Evolutionary conservation across 2,329 filamentous ascomycete species (phyloP).

Genomic region (Botrytis fabae): DNA sequence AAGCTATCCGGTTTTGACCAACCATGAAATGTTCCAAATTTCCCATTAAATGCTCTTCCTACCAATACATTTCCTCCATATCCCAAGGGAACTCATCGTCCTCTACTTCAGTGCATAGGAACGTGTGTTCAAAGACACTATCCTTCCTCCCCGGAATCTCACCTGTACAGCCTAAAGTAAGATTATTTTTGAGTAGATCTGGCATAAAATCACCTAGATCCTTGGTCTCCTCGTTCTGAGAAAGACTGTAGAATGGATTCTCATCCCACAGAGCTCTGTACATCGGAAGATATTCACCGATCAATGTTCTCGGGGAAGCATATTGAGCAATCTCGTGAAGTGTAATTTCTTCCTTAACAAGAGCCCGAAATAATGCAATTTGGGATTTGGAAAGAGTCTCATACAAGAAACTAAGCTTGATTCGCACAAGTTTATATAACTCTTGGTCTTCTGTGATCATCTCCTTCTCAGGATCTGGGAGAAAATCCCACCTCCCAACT

Average conservation of each 20-base stretch:
- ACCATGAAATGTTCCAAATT: neutral
- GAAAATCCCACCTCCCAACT: neutral
- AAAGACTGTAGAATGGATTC: neutral
- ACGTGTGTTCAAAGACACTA: neutral
- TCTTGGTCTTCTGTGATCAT: neutral
- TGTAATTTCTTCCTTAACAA: accelerated
- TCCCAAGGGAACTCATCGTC: neutral
- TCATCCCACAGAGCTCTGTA: neutral
- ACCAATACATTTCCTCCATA: neutral
- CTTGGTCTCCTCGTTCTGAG: too few relatives aligned
- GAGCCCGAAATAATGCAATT: neutral
- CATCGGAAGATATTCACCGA: neutral
- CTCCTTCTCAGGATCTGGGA: neutral
- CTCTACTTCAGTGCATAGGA: neutral
- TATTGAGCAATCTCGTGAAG: neutral
- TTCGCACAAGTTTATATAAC: neutral
- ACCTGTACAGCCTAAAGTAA: neutral
- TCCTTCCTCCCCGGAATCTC: too few relatives aligned
- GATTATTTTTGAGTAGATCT: neutral
- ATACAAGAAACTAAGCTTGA: neutral
- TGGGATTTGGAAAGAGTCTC: neutral
- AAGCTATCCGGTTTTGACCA: neutral
- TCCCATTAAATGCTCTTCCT: neutral
- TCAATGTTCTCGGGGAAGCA: neutral
- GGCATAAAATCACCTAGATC: neutral